Conservation (phyloP, 2,329 filamentous ascomycete genomes). For the Ceratocystis harringtonii region DNA sequence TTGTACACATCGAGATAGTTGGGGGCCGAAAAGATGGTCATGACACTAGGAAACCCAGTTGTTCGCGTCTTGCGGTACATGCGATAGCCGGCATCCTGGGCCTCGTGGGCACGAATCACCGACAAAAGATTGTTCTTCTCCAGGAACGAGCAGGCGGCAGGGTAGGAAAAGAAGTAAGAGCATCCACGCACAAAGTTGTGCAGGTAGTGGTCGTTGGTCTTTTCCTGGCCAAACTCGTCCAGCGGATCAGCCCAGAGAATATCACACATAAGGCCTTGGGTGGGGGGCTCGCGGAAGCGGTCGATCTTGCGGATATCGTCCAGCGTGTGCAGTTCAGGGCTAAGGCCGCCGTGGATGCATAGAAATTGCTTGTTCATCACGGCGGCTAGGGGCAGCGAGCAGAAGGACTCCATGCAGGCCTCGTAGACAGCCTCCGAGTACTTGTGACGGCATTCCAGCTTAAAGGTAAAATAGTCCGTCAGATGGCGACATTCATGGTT, state of each 20-base stretch:
- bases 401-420: slow-evolving; percentile 97
- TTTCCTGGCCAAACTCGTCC: slow-evolving; percentile 97
- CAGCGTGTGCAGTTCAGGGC: slow-evolving; percentile 86
- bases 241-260: slow-evolving; percentile 97
- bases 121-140: slow-evolving; percentile 98
- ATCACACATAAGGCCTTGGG: slow-evolving; percentile 96
- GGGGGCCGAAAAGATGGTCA: slow-evolving; percentile 98
- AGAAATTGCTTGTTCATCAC: slow-evolving; percentile 99
- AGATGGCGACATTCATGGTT: slow-evolving; percentile 98
- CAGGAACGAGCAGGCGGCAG: slow-evolving; percentile 87
- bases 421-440: slow-evolving; percentile 95
- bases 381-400: slow-evolving; percentile 77
- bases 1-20: slow-evolving; percentile 99
- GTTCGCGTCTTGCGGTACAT: slow-evolving; percentile 99
- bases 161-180: slow-evolving; percentile 99
- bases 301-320: slow-evolving; percentile 84
- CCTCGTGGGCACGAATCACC: slow-evolving; percentile 93
- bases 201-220: slow-evolving; percentile 91
- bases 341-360: slow-evolving; percentile 93
- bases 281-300: slow-evolving; percentile 92
- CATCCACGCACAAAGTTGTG: slow-evolving; percentile 98
- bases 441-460: slow-evolving; percentile 99
- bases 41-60: slow-evolving; percentile 95
- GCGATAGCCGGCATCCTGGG: slow-evolving; percentile 93
- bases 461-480: slow-evolving; percentile 99